Conservation (phyloP, 257 asterid species). For the Solanum corneliomulleri region DNA sequence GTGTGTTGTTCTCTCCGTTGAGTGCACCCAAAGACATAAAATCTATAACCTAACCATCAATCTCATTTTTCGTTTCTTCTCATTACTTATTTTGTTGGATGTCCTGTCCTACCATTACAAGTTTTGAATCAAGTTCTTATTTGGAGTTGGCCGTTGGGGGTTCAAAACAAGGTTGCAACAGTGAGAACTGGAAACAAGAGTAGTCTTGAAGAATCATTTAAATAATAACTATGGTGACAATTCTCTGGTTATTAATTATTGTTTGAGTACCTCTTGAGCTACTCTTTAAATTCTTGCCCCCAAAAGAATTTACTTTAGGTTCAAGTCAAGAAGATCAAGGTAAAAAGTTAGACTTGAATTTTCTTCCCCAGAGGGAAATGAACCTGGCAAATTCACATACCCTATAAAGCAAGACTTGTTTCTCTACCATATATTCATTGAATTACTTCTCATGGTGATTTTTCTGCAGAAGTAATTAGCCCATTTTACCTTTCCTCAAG, state of each 20-base stretch:
- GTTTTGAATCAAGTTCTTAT: not conserved
- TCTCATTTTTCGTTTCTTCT: not conserved
- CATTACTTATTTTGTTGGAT: not conserved
- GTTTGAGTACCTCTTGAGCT: not conserved
- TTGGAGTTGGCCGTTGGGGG: not conserved
- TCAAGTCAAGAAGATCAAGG: not conserved
- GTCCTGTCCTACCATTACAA: not conserved
- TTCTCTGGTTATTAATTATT: not conserved
- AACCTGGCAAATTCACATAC: not conserved
- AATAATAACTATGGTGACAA: not conserved
- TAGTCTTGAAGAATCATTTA: not conserved
- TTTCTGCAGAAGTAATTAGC: not conserved
- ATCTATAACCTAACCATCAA: not conserved
- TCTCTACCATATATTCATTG: not conserved
- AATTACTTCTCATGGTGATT: not conserved
- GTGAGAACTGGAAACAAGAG: not conserved
- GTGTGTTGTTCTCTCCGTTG: not conserved
- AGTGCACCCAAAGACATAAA: not conserved
- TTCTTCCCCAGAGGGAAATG: not conserved
- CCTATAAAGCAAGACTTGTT: not conserved
- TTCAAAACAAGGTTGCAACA: not conserved
- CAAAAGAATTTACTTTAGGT: not conserved
- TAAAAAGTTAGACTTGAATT: not conserved
- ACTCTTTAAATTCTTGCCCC: not conserved
- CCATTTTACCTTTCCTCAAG: not conserved